Evolutionary conservation across 805 yeast genomes (phyloP), one percentile per base, ranked within the genome.

Genomic region (Candida silvatica): DNA sequence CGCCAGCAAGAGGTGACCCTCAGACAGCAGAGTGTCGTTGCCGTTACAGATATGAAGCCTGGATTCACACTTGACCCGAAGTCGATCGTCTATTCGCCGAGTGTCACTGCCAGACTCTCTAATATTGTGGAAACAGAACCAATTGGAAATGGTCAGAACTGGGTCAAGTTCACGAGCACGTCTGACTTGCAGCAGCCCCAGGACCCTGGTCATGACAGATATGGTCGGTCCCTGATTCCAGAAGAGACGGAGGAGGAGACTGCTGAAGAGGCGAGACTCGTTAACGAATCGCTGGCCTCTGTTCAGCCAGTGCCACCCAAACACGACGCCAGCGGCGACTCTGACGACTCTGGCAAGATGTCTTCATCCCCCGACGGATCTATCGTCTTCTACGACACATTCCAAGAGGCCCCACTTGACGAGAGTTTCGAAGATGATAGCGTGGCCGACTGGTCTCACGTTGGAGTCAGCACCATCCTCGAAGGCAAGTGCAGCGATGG

Each of bases 61-160:
- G n/a, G n/a, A n/a, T 32, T n/a, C n/a, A n/a, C n/a, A n/a, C n/a
- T n/a, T 12, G 11, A 29, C 17, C 12, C 19, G 14, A 12, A 20
- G 31, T 17, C 34, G 47, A 4, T 28, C 46, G 3, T 43, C 39
- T 32, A 32, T 18, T 51, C 56, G 11, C 50, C 52, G 4, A 50
- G 54, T 34, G 42, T 46, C 5, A 33, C 37, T 11, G 41, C 41
- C n/a, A 44, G 41, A 14, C 27, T 52, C 23, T 27, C 37, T n/a
- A 24, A 35, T 4, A 27, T 24, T 7, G 24, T 22, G 7, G 24
- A 22, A 8, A 12, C 12, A 8, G 16, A 18, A 12, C 18, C 23
- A 23, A n/a, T 25, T 20, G 27, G 26, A 29, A 24, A 20, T 34
- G 34, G 34, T 17, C 17, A 30, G 16, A 35, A 37, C 27, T 26